A percentile compares a stretch with the other conserved stretches of the same genome.
Conservation (phyloP, 495 filamentous ascomycete species). For the Rhypophila decipiens region DNA sequence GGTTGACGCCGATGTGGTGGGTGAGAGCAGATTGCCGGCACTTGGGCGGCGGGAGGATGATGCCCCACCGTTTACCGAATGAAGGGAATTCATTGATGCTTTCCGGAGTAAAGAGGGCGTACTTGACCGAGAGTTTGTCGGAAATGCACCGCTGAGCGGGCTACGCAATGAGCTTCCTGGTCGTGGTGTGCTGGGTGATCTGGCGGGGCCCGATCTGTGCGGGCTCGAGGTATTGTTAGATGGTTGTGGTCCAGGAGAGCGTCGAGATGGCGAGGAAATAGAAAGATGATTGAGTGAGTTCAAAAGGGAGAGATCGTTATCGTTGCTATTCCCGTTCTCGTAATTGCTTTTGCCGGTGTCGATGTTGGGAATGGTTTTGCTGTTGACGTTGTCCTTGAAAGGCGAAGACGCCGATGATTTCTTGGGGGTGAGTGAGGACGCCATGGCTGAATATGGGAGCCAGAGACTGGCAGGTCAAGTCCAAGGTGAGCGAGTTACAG, state of each 20-base stretch:
- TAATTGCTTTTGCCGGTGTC: no score
- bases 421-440: slow-evolving; percentile 1
- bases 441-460: no score
- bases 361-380: no score
- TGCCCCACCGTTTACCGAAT: slow-evolving; percentile 34
- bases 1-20: slow-evolving; percentile 31
- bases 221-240: no score
- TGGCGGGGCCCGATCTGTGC: no score
- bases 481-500: no score
- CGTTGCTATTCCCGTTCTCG: no score
- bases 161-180: slow-evolving; percentile 35
- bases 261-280: slow-evolving; percentile 27
- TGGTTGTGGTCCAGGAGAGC: slow-evolving; percentile 17
- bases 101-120: slow-evolving; percentile 45
- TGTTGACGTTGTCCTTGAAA: no score
- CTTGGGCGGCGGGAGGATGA: slow-evolving; percentile 46
- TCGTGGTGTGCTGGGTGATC: slow-evolving; percentile 29
- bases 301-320: slow-evolving; percentile 23
- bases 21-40: slow-evolving; percentile 40
- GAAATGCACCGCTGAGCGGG: slow-evolving; percentile 37
- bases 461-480: no score
- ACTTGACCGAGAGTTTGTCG: slow-evolving; percentile 38
- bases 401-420: background rate
- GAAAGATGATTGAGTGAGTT: slow-evolving; percentile 37
- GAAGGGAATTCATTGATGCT: slow-evolving; percentile 50